Conservation (phyloP, 1,284 basidiomycete species). For the Tylopilus orsonianus region DNA sequence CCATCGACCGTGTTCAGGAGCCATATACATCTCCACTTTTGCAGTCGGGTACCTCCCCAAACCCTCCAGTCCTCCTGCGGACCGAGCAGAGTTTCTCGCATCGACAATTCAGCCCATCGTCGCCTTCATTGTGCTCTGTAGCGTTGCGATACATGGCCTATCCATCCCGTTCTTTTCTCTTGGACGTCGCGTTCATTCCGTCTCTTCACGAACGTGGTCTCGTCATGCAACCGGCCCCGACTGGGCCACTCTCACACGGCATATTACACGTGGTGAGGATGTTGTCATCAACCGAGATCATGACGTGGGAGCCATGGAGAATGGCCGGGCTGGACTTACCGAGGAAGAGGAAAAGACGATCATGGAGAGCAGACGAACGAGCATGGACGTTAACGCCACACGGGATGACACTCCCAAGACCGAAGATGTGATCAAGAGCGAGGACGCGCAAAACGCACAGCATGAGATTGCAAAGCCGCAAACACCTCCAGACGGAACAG, state of each 20-base stretch:
- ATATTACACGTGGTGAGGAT: slow-evolving; percentile 65
- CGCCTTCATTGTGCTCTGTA: slow-evolving; percentile 88
- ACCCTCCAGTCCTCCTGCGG: slow-evolving; percentile 51
- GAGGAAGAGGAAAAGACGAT: slow-evolving; percentile 35
- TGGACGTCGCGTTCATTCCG: slow-evolving; percentile 83
- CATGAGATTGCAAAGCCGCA: slow-evolving; percentile 31
- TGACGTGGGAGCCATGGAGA: slow-evolving; percentile 53
- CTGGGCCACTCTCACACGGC: slow-evolving; percentile 78
- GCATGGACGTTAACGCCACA: slow-evolving; percentile 7
- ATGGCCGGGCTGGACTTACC: slow-evolving; percentile 42
- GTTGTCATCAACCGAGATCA: slow-evolving; percentile 76
- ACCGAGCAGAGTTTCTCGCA: slow-evolving; percentile 66
- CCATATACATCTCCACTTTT: slow-evolving; percentile 89
- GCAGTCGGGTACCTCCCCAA: slow-evolving; percentile 70
- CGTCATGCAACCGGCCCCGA: slow-evolving; percentile 58
- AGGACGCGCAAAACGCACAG: too few species aligned
- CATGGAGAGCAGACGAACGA: slow-evolving; percentile 27
- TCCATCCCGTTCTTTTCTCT: slow-evolving; percentile 94
- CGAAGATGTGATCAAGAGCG: slow-evolving; percentile 15
- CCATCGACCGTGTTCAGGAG: slow-evolving; percentile 51
- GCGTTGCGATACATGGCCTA: slow-evolving; percentile 84
- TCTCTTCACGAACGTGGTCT: slow-evolving; percentile 81
- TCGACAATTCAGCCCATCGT: slow-evolving; percentile 86
- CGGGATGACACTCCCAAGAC: slow-evolving; percentile 15
- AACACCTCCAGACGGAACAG: slow-evolving; percentile 46